phyloP scores from a whole-genome alignment of 2,329 filamentous ascomycete genomes.

The Capronia epimyces region DNA sequence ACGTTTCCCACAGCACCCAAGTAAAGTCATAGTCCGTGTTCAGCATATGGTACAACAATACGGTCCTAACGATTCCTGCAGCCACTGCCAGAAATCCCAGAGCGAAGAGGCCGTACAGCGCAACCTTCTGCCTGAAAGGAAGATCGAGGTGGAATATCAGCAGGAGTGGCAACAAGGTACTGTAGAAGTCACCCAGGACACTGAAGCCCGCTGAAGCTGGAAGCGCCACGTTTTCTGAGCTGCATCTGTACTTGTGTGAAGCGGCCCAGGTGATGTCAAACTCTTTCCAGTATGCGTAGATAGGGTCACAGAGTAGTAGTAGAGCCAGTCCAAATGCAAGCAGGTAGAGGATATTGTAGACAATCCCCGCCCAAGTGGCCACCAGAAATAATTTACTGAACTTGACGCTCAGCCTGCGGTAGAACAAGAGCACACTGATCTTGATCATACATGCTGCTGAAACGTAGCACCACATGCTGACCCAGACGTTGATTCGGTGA shows the following conservation, averaged over 20 bases:
- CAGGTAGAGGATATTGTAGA: conserved; percentile 27
- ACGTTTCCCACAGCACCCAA: conserved; percentile 25
- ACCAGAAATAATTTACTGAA: conserved; percentile 24
- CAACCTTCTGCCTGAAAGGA: conserved; percentile 22
- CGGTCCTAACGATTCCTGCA: conserved; percentile 24
- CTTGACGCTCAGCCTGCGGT: conserved; percentile 27
- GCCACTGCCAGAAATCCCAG: conserved; percentile 27
- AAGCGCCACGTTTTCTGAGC: conserved; percentile 18
- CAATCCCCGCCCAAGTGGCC: conserved; percentile 28
- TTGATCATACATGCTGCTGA: conserved; percentile 17
- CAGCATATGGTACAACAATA: conserved; percentile 23
- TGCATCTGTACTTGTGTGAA: conserved; percentile 19
- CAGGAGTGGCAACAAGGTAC: conserved; percentile 25
- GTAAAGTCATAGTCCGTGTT: conserved; percentile 26
- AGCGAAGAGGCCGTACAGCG: conserved; percentile 25
- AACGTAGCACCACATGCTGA: conserved; percentile 22
- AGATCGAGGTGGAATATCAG: conserved; percentile 24
- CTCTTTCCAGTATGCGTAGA: conserved; percentile 27
- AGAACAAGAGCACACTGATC: conserved; percentile 29
- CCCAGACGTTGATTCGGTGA: conserved; percentile 25
- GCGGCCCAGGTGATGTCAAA: conserved; percentile 21
- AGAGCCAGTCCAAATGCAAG: conserved; percentile 22
- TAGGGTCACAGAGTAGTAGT: conserved; percentile 22
- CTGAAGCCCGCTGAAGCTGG: conserved; percentile 23
- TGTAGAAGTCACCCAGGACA: conserved; percentile 28